Evolutionary conservation across 192 early-diverging fungal genomes (phyloP), one percentile per base, ranked within the genome.

Genomic region (Backusella tarrabulga): DNA sequence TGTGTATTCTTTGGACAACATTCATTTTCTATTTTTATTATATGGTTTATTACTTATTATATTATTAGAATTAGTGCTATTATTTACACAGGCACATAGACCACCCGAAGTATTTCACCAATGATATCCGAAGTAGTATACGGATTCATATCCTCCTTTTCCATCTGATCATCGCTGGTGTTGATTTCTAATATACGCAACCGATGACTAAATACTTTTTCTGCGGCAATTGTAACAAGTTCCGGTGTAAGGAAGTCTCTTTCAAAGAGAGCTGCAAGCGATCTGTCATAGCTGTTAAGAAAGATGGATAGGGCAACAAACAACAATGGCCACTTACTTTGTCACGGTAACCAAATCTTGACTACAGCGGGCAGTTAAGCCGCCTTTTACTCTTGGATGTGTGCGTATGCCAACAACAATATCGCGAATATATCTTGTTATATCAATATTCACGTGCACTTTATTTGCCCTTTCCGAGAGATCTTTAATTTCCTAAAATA

Each of bases 361-460:
- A 3, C 84, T 86, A 46, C 87, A 80, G 32, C 88, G 74, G 8
- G 88, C 81, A 11, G 88, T 90, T 23, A 90, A 44, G 2, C 88
- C 88, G 35, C 87, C 83, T 41, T 85, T 83, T 15, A 90, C 82
- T n/a, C 80, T 73, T 26, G 86, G 84, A 40, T 90, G 88, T 8
- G 85, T 90, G 32, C 88, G 83, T 56, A 90, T 72, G 32, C 81
- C 88, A n/a, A 90, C 87, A 36, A 90, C 81, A 46, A 90, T 84
- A 83, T 90, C 88, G 12, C 88, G 80, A 60, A 90, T 88, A 42
- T 90, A 90, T 11, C 87, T 52, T 41, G 77, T 83, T 54, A 90
- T 85, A 36, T 90, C 88, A 46, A 81, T 87, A 72, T 86, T 81
- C 7, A 90, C 74, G n/a, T 83, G 77, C 11, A 90, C 85, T 21